Conservation (phyloP, 2,329 filamentous ascomycete genomes). For the Cordyceps javanica region DNA sequence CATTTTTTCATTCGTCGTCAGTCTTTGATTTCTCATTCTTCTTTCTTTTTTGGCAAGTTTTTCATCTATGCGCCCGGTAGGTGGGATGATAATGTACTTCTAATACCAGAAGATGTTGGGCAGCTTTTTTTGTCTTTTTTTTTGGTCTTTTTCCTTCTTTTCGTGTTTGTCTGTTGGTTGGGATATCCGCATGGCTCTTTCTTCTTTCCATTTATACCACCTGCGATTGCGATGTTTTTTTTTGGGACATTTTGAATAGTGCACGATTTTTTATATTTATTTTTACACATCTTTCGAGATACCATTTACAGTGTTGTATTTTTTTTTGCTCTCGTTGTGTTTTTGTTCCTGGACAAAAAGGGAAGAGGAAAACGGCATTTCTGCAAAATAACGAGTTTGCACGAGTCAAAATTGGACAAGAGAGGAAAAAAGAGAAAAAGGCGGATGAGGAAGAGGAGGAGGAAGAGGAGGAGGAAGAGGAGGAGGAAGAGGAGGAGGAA, state of each 20-base stretch:
- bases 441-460: too few relatives aligned
- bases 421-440: neutral
- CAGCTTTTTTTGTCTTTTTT: neutral
- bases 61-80: neutral
- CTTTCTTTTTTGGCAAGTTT: neutral
- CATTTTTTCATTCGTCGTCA: neutral
- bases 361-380: neutral
- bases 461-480: too few relatives aligned
- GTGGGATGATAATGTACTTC: constrained; percentile 16
- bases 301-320: neutral
- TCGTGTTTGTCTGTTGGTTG: neutral
- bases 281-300: neutral
- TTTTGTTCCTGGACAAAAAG: too few relatives aligned
- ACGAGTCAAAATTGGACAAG: neutral
- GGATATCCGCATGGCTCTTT: neutral
- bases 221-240: neutral
- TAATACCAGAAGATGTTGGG: constrained; percentile 13
- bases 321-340: too few relatives aligned
- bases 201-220: too few relatives aligned
- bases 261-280: neutral
- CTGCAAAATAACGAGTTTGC: neutral
- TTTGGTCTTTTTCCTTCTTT: neutral
- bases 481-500: too few relatives aligned
- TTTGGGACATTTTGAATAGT: too few relatives aligned
- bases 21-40: too few relatives aligned